Percentiles rank a stretch among this genome's conserved stretches.
Conservation (phyloP, 257 asterid species). For the Marsdenia floribunda region DNA sequence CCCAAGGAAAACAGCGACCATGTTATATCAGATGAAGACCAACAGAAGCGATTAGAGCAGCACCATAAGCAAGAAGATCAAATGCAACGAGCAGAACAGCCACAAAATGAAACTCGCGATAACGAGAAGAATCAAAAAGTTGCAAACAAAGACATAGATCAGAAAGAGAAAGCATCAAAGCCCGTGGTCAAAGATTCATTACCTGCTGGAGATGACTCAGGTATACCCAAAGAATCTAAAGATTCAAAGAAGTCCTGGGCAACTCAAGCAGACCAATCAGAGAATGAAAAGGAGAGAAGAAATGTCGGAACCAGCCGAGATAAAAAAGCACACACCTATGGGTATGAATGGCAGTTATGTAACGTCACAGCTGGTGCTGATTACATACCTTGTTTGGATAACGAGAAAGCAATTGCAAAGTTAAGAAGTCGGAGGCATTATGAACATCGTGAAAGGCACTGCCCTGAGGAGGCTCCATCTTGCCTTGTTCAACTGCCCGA, state of each 20-base stretch:
- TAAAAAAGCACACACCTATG: constrained; percentile 24
- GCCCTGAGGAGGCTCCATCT: constrained; percentile 67
- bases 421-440: constrained; percentile 46
- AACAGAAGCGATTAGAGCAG: constrained; percentile 43
- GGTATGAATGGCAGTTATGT: constrained; percentile 56
- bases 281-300: constrained; percentile 64
- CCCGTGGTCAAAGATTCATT: constrained; percentile 6
- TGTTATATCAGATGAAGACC: constrained; percentile 58
- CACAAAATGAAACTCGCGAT: constrained; percentile 31
- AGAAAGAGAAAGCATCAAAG: constrained; percentile 14
- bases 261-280: constrained; percentile 75
- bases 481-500: constrained; percentile 70
- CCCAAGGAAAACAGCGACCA: constrained; percentile 17
- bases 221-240: constrained; percentile 47
- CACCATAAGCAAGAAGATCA: constrained; percentile 60
- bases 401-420: constrained; percentile 56
- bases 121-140: constrained; percentile 10
- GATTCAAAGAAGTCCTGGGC: constrained; percentile 63
- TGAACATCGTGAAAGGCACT: constrained; percentile 87
- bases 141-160: constrained; percentile 9
- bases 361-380: constrained; percentile 67
- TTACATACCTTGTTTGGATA: constrained; percentile 87
- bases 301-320: constrained; percentile 29
- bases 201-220: constrained; percentile 23
- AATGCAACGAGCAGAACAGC: constrained; percentile 26